These are phyloP conservation scores for Dictyostelium purpureum DNA, from an alignment of 78 protist genomes.

Conservation along the genomic window DNA sequence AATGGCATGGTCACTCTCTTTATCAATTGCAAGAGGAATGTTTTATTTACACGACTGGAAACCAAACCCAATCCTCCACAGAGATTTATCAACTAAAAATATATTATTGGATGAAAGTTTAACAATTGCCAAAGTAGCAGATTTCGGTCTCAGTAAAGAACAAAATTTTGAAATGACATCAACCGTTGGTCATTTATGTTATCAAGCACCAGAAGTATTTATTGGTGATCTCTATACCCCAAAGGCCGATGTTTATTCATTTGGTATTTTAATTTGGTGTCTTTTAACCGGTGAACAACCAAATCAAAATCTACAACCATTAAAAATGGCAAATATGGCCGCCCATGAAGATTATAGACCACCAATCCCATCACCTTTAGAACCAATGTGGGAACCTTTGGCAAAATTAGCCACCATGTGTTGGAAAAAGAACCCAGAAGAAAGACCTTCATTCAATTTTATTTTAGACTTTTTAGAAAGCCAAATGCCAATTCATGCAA, in stretches of 20 bases:
- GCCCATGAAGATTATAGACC: constrained; percentile 71
- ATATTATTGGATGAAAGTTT: constrained; percentile 71
- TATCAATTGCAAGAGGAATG: constrained; percentile 75
- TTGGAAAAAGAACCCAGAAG: constrained; percentile 61
- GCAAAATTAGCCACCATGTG: constrained; percentile 41
- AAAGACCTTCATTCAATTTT: constrained; percentile 56
- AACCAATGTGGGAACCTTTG: constrained; percentile 29
- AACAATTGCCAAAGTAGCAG: constrained; percentile 66
- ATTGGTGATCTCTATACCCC: constrained; percentile 74
- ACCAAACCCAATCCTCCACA: constrained; percentile 79
- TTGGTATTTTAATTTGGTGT: constrained; percentile 69
- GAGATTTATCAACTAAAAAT: constrained; percentile 85
- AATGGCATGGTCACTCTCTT: constrained; percentile 40
- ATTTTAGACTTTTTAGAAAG: constrained; percentile 52
- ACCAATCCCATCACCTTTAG: constrained; percentile 19
- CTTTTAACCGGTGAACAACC: constrained; percentile 60
- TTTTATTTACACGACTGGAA: constrained; percentile 82
- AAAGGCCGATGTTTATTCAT: constrained; percentile 76
- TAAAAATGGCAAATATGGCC: constrained; percentile 73
- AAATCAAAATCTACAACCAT: constrained; percentile 40
- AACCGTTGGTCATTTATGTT: constrained; percentile 71
- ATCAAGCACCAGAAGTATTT: constrained; percentile 83
- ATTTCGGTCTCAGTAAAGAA: constrained; percentile 80
- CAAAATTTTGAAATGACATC: constrained; percentile 77
- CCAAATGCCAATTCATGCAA: constrained; percentile 4